These are phyloP conservation scores for Leccinum pachyderme DNA, from an alignment of 1,284 basidiomycete genomes.

Conservation along the genomic window DNA sequence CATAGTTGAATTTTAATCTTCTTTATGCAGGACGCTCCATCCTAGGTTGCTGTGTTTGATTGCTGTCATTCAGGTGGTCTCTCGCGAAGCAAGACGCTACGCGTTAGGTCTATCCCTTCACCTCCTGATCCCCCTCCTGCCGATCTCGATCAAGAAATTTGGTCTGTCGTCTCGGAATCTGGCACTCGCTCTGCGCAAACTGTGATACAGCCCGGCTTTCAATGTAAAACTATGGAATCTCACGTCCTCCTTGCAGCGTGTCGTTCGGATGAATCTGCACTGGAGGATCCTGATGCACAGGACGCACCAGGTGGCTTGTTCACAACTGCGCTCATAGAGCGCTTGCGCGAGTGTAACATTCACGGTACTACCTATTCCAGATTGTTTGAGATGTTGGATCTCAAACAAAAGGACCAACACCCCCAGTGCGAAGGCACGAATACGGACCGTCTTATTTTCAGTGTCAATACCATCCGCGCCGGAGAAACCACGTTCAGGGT, in stretches of 20 bases:
- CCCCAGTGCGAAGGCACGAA: conserved; percentile 24
- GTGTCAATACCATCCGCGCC: conserved; percentile 17
- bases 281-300: conserved; percentile 9
- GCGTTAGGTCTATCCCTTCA: conserved; percentile 11
- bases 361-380: conserved; percentile 19
- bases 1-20: too few species aligned
- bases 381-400: conserved; percentile 14
- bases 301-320: conserved; percentile 20
- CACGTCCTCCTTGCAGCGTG: conserved; percentile 25
- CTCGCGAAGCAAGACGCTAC: conserved; percentile 8
- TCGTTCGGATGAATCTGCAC: conserved; percentile 15
- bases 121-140: conserved; percentile 9
- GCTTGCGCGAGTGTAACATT: conserved; percentile 7
- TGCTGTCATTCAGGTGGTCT: conserved; percentile 27
- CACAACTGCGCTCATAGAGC: conserved; percentile 22
- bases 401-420: conserved; percentile 12
- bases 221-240: conserved; percentile 21
- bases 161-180: conserved; percentile 4
- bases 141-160: conserved; percentile 17
- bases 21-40: not conserved
- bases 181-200: conserved; percentile 10
- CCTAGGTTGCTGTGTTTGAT: conserved; percentile 18
- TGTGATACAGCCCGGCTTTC: conserved; percentile 10
- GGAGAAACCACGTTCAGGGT: conserved; percentile 22
- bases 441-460: conserved; percentile 21